phyloP scores from a whole-genome alignment of 768 basidiomycete species.

The Boletus huronensis region DNA sequence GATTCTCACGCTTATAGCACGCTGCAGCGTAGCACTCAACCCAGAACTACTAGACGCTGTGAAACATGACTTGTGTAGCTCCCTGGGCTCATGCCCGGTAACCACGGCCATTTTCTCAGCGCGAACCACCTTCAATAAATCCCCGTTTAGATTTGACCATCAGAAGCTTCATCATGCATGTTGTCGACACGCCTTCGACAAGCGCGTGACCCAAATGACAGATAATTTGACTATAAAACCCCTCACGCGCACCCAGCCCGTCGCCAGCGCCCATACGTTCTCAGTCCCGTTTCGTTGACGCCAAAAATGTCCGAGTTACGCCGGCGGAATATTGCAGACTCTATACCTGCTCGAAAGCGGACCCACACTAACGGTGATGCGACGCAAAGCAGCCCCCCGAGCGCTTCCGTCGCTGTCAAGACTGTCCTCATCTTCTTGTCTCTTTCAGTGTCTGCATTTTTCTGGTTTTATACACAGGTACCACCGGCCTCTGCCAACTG shows the following conservation, averaged over 20 bases:
- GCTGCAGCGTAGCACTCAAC: not conserved
- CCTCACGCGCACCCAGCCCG: not conserved
- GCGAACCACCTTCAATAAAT: not conserved
- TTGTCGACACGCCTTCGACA: not conserved
- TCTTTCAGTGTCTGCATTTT: slow-evolving; percentile 4
- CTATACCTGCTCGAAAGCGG: not conserved
- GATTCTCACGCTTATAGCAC: slow-evolving; percentile 18
- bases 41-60: not conserved
- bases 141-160: not conserved
- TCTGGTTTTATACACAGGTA: slow-evolving; percentile 6
- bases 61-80: not conserved
- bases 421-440: slow-evolving; percentile 5
- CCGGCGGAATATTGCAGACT: slow-evolving; percentile 4
- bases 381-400: not conserved
- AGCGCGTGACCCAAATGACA: not conserved
- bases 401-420: not conserved
- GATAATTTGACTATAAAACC: not conserved
- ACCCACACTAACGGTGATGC: not conserved
- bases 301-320: slow-evolving; percentile 8
- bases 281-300: not conserved
- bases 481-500: slow-evolving; percentile 19
- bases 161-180: not conserved
- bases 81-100: not conserved
- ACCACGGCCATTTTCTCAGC: not conserved
- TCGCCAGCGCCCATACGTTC: not conserved